A percentile compares a stretch with the other conserved stretches of the same genome.
Evolutionary conservation across 73 alveolate genomes (phyloP).

Genomic region (Diophrys appendiculata): DNA sequence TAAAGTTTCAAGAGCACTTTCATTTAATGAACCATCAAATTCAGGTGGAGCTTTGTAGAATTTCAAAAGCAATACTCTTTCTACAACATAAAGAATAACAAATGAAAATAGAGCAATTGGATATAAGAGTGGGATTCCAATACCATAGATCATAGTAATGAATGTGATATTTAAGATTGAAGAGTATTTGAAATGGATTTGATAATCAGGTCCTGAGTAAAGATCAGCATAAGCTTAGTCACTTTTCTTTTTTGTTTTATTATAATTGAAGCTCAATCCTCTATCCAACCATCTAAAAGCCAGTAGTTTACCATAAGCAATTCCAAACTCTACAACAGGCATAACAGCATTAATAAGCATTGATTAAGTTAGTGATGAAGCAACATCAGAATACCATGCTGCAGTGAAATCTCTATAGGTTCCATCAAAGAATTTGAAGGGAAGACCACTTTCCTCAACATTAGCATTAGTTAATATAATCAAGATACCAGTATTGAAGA

Average conservation of each 20-base stretch:
- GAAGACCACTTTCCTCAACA: slow-evolving; percentile 26
- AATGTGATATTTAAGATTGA: slow-evolving; percentile 48
- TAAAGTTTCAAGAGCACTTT: slow-evolving; percentile 40
- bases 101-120: slow-evolving; percentile 39
- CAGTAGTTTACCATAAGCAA: slow-evolving; percentile 26
- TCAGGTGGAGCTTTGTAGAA: slow-evolving; percentile 62
- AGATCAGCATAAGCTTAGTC: slow-evolving; percentile 55
- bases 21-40: slow-evolving; percentile 56
- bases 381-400: slow-evolving; percentile 65
- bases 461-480: slow-evolving; percentile 37
- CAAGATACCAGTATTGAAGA: slow-evolving; percentile 59
- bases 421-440: slow-evolving; percentile 37
- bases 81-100: slow-evolving; percentile 46
- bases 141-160: slow-evolving; percentile 63
- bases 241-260: slow-evolving; percentile 49
- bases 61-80: slow-evolving; percentile 44
- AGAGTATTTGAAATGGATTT: slow-evolving; percentile 68
- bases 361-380: slow-evolving; percentile 43
- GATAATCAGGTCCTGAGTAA: slow-evolving; percentile 66
- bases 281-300: slow-evolving; percentile 42
- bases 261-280: slow-evolving; percentile 11
- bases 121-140: slow-evolving; percentile 58
- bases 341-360: slow-evolving; percentile 59
- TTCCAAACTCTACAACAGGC: slow-evolving; percentile 52
- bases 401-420: slow-evolving; percentile 54